Base-by-base conservation (phyloP, 495 filamentous ascomycete species). In the Tuber melanosporum region DNA sequence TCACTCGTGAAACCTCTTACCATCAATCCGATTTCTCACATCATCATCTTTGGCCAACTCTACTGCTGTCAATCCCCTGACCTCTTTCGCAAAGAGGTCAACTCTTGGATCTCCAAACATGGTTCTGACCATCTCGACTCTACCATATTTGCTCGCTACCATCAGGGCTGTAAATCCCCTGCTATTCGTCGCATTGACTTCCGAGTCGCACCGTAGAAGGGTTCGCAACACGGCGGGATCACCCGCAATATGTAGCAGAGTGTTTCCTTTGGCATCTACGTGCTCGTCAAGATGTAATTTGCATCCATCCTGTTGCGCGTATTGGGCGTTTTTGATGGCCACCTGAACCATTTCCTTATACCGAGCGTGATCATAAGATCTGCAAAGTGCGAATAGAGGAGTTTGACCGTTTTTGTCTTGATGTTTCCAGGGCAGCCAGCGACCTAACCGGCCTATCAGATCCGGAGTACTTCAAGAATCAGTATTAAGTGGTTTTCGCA, bases 21-120 rank as follows among this genome's bases (percentile, higher is more conserved):
- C 82, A 82, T 99, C 96, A 62, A 99, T 97, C 73, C 91, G 90
- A 84, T 98, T 98, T 22, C 96, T 89, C 36, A 99, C 92, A 81
- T 99, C 96, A 81, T 99, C 96, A 83, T 99, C 96, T 83, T 99
- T 99, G 19, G 96, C 96, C 70, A 99, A 86, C 84, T 99, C 96
- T 22, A 98, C 94, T 3, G 96, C 96, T 42, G 95, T 98, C 81
- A 99, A 86, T 2, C 96, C 96, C 73, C 96, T 90, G 19, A 92
- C 84, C 79, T 99, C 96, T 83, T 92, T 94, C 42, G 94, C 90
- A 47, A 90, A 89, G 2, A 93, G 85, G 83, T 99, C 96, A 8
- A 98, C 94, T 75, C 96, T 87, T 22, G 92, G 88, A 83, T 98
- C 96, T 71, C 89, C 88, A 82, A 97, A 98, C 19, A 99, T 87